Evolutionary conservation across 768 basidiomycete species (phyloP).

Genomic region (Crepidotus variabilis): DNA sequence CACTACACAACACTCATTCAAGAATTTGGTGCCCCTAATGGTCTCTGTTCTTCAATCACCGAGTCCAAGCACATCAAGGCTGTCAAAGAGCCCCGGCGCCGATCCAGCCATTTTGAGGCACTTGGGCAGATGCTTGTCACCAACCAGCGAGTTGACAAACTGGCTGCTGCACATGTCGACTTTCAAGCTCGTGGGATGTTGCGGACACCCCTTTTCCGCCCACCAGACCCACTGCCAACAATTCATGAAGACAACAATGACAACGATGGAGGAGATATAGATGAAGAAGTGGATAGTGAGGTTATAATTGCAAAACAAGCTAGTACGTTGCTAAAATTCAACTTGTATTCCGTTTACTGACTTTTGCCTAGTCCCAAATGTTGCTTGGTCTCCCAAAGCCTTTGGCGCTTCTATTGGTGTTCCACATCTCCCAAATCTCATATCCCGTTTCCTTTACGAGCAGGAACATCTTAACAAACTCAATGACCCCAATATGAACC

Average conservation of each 20-base stretch:
- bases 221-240: neutral
- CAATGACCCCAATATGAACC: neutral
- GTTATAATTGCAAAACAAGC: conserved; percentile 7
- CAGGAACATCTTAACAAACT: neutral
- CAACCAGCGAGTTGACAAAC: conserved; percentile 24
- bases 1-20: conserved; percentile 19
- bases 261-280: conserved; percentile 9
- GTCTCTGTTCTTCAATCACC: conserved; percentile 27
- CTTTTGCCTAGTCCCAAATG: neutral
- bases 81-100: conserved; percentile 30
- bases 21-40: conserved; percentile 23
- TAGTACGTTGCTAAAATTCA: conserved; percentile 3
- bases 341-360: neutral
- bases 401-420: conserved; percentile 8
- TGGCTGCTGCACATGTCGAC: conserved; percentile 15
- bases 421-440: conserved; percentile 4
- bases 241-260: conserved; percentile 5
- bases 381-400: neutral
- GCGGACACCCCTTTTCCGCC: neutral
- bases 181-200: conserved; percentile 12
- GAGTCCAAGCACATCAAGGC: conserved; percentile 29
- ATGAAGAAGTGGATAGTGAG: conserved; percentile 10
- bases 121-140: conserved; percentile 31
- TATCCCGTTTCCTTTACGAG: conserved; percentile 9
- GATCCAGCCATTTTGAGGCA: conserved; percentile 24